Evolutionary conservation across 805 yeast genomes (phyloP).

Genomic region (Aciculoconidium aculeatum): DNA sequence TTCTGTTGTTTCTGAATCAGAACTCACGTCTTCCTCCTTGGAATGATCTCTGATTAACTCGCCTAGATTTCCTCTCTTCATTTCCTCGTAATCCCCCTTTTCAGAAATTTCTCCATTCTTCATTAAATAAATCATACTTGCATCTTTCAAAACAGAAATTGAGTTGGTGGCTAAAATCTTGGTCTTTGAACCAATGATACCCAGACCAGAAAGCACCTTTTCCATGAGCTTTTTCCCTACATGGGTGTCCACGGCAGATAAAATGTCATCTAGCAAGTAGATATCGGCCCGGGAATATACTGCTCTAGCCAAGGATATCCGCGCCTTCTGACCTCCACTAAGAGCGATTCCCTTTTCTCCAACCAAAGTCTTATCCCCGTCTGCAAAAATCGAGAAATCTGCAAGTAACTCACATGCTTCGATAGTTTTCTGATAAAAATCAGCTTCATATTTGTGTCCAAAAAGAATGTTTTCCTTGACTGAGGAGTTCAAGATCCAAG

Average conservation of each 20-base stretch:
- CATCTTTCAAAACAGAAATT: constrained; percentile 47
- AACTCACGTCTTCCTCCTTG: constrained; percentile 12
- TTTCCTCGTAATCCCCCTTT: constrained; percentile 44
- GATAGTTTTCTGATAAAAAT: constrained; percentile 36
- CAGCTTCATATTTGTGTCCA: constrained; percentile 41
- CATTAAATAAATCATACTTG: constrained; percentile 57
- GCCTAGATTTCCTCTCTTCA: constrained; percentile 33
- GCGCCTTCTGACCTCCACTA: constrained; percentile 60
- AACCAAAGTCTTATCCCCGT: constrained; percentile 49
- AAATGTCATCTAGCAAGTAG: constrained; percentile 56
- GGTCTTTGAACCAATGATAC: constrained; percentile 48
- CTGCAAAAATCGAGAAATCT: constrained; percentile 44
- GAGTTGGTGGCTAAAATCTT: constrained; percentile 56
- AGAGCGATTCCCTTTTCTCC: constrained; percentile 60
- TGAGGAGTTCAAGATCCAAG: constrained; percentile 49
- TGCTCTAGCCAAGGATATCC: constrained; percentile 64
- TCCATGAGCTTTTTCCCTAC: constrained; percentile 54
- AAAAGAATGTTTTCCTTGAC: constrained; percentile 47
- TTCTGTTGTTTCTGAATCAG: constrained; percentile 8
- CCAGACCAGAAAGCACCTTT: constrained; percentile 41
- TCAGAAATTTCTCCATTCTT: constrained; percentile 52
- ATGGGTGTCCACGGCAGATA: constrained; percentile 70
- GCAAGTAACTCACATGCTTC: constrained; percentile 45
- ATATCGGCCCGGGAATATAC: constrained; percentile 58
- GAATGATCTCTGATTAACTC: constrained; percentile 19